phyloP scores from a whole-genome alignment of 495 filamentous ascomycete genomes.

The Annulohypoxylon nitens region DNA sequence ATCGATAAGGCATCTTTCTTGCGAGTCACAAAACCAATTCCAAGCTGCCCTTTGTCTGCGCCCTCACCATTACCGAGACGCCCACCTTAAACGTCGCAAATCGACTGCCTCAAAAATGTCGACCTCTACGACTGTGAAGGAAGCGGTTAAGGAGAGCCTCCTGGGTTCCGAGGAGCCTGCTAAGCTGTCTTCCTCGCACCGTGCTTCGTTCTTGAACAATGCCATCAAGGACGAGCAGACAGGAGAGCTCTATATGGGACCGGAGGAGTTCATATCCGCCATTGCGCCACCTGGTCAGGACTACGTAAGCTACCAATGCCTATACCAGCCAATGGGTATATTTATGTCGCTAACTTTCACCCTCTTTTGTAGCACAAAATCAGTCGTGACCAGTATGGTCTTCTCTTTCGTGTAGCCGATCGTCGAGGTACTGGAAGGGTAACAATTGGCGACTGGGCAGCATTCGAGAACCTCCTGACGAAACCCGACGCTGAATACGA shows the following conservation, averaged over 20 bases:
- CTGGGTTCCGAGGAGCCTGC: conserved; percentile 71
- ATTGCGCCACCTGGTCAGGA: conserved; percentile 89
- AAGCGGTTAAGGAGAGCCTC: conserved; percentile 81
- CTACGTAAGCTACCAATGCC: conserved; percentile 74
- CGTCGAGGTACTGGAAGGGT: conserved; percentile 77
- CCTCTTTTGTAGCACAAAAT: conserved; percentile 86
- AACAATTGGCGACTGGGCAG: conserved; percentile 85
- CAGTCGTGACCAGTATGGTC: conserved; percentile 90
- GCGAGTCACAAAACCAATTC: conserved; percentile 6
- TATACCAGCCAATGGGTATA: background rate
- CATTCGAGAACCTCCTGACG: conserved; percentile 90
- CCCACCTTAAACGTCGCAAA: conserved; percentile 21
- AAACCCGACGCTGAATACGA: conserved; percentile 99
- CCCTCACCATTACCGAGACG: conserved; percentile 23
- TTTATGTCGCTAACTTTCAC: conserved; percentile 23
- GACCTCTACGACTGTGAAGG: conserved; percentile 67
- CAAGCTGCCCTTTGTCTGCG: background rate
- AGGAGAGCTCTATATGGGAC: conserved; percentile 82
- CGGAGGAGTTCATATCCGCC: conserved; percentile 88
- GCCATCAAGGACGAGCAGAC: conserved; percentile 78
- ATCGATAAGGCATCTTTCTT: conserved; percentile 34
- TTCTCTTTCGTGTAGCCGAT: conserved; percentile 93
- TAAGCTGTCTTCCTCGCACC: conserved; percentile 75
- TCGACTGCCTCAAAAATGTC: conserved; percentile 51
- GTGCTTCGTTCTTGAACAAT: conserved; percentile 79